phyloP scores from a whole-genome alignment of 1,284 basidiomycete genomes.

The Ustilago trichophora region DNA sequence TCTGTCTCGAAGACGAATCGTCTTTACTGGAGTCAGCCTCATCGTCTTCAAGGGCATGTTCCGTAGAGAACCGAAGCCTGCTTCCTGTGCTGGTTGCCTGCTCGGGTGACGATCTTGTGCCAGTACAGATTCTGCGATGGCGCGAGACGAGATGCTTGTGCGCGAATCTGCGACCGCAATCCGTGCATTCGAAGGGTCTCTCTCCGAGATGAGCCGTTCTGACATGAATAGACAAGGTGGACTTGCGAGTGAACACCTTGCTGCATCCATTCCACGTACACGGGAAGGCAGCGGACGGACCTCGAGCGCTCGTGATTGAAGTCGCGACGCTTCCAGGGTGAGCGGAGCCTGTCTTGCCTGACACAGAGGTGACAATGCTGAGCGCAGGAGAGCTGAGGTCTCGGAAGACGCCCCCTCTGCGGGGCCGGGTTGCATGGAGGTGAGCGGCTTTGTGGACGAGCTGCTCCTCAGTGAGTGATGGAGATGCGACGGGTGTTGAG shows the following conservation, averaged over 20 bases:
- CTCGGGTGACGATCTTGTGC: constrained; percentile 5
- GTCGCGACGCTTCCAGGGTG: constrained; percentile 14
- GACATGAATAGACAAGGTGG: constrained; percentile 42
- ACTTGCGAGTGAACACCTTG: constrained; percentile 39
- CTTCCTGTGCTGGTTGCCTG: constrained; percentile 8
- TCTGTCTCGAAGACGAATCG: neutral
- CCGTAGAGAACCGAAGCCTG: constrained; percentile 29
- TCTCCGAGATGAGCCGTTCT: constrained; percentile 48
- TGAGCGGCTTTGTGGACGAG: constrained; percentile 29
- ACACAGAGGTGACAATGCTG: constrained; percentile 15
- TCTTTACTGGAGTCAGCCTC: neutral
- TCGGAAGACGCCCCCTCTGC: constrained; percentile 33
- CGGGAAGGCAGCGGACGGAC: constrained; percentile 2
- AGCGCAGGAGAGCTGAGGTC: constrained; percentile 34
- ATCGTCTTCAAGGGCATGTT: neutral
- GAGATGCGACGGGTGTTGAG: neutral
- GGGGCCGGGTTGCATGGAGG: constrained; percentile 20
- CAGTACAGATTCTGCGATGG: constrained; percentile 34
- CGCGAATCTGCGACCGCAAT: constrained; percentile 41
- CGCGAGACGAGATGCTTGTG: constrained; percentile 50
- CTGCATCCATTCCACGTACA: constrained; percentile 43
- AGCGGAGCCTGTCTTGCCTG: constrained; percentile 17
- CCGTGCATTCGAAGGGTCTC: constrained; percentile 39
- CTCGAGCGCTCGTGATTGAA: constrained; percentile 9
- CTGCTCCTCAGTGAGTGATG: constrained; percentile 21